A percentile compares a stretch with the other conserved stretches of the same genome.
phyloP scores from a whole-genome alignment of 805 yeast species.

The Lipomyces anomalus region DNA sequence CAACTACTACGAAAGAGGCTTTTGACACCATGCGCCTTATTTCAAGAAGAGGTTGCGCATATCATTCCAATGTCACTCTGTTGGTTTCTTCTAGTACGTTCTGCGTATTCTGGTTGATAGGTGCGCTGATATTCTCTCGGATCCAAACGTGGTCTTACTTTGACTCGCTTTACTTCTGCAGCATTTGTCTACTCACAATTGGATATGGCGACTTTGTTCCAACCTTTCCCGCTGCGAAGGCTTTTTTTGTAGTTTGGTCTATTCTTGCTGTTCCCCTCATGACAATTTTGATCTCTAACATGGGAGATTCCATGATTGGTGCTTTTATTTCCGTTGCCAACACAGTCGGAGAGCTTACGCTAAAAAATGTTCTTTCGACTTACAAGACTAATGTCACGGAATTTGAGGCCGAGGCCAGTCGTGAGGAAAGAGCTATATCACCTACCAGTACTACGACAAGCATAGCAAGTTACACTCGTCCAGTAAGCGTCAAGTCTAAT shows the following conservation, averaged over 20 bases:
- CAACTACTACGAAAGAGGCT: slow-evolving; percentile 33
- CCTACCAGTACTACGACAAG: neutral
- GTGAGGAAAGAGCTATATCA: neutral
- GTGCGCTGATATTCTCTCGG: slow-evolving; percentile 57
- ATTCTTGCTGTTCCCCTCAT: slow-evolving; percentile 77
- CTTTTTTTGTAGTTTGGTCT: slow-evolving; percentile 76
- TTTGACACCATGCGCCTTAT: slow-evolving; percentile 55
- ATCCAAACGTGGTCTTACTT: slow-evolving; percentile 71
- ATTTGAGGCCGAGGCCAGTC: neutral
- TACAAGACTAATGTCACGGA: neutral
- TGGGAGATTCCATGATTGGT: slow-evolving; percentile 50
- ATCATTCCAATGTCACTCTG: no score
- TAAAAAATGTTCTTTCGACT: slow-evolving; percentile 1
- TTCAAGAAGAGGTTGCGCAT: no score
- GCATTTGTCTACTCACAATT: slow-evolving; percentile 68
- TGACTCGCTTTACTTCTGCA: slow-evolving; percentile 66
- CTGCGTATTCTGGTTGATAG: slow-evolving; percentile 57
- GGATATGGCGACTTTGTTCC: slow-evolving; percentile 83
- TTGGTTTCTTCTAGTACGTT: no score
- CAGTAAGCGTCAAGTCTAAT: neutral
- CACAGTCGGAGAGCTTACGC: slow-evolving; percentile 4
- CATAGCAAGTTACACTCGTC: neutral
- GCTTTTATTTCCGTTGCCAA: slow-evolving; percentile 8
- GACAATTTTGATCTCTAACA: slow-evolving; percentile 70
- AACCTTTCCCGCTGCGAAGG: slow-evolving; percentile 54